Conservation (phyloP, 73 alveolate genomes). For the Breviolum minutum region DNA sequence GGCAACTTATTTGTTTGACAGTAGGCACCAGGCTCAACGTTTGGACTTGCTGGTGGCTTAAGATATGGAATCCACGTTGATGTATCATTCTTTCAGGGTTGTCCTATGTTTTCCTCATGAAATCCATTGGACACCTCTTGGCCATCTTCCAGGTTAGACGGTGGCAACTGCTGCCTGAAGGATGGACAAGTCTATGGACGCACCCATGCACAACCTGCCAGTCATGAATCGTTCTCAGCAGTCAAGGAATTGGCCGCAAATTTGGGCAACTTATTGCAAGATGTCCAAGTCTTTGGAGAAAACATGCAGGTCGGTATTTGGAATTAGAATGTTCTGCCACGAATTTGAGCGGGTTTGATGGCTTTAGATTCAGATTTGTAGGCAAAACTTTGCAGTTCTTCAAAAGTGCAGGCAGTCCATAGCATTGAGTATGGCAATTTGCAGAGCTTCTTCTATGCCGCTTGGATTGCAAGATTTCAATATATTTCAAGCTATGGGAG, state of each 20-base stretch:
- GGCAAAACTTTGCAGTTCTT: too few species aligned
- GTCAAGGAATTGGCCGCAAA: constrained; percentile 75
- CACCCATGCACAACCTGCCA: constrained; percentile 88
- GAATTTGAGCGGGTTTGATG: not conserved
- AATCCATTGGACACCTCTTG: too few species aligned
- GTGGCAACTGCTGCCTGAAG: constrained; percentile 92
- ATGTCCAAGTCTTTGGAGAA: constrained; percentile 55
- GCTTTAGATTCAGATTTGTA: not conserved
- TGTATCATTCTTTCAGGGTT: too few species aligned
- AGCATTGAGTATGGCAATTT: constrained; percentile 83
- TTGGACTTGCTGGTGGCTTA: not conserved
- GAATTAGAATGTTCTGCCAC: not conserved
- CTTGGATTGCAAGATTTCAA: constrained; percentile 19
- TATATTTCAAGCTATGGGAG: not conserved
- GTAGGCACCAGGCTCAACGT: not conserved
- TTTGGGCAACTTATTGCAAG: not conserved
- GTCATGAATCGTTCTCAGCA: constrained; percentile 78
- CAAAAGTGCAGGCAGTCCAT: constrained; percentile 32
- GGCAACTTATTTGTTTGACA: too few species aligned
- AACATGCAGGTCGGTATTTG: constrained; percentile 22
- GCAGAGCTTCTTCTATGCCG: constrained; percentile 47
- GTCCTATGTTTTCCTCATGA: too few species aligned
- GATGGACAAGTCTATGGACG: constrained; percentile 66
- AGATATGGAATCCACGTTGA: too few species aligned
- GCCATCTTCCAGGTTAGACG: constrained; percentile 44